Base-by-base conservation (phyloP, 83 land plant genomes). In the Diphasiastrum complanatum region DNA sequence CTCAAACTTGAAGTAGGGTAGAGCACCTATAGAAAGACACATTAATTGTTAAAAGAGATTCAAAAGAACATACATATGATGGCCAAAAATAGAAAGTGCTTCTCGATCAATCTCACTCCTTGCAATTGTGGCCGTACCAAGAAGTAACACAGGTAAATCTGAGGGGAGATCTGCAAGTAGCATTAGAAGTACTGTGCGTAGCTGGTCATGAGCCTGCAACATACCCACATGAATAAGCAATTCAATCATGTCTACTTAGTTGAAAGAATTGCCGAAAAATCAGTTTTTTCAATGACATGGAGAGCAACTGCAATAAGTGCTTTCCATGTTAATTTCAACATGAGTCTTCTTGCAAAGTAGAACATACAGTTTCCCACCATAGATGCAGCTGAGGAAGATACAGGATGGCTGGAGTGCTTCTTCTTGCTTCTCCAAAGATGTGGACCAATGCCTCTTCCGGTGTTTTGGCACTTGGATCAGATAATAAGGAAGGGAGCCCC, bases 341-440 rank as follows among this genome's bases (percentile, higher is more conserved):
- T 40, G 8, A 8, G 16, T 40, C 12, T 40, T 8, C 16, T 8
- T n/a, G n/a, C n/a, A n/a, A n/a, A n/a, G n/a, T 49, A 49, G 5
- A 49, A 59, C 96, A 66, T 69, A 93, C 98, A 62, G 87, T 93
- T 20, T 93, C 96, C 98, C 98, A 93, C 98, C 98, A 93, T 47
- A 81, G 83, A 45, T 85, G 76, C 31, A 89, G 81, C 65, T 93
- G 96, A 29, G 98, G 98, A 60, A 93, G 55, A 66, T 81, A 93
- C 0, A 93, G 70, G 16, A 93, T 76, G 26, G 91, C 79, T 25
- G 98, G 98, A n/a, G 91, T 81, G 5, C 75, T 81, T 76, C 98
- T 85, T 53, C 91, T 79, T 27, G 98, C 96, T 70, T 93, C 98
- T 53, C 96, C 80, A 70, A 93, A 89, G 60, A 89, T 83, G 63